phyloP scores from a whole-genome alignment of 2,329 filamentous ascomycete genomes.

The Pseudogymnoascus sp. region DNA sequence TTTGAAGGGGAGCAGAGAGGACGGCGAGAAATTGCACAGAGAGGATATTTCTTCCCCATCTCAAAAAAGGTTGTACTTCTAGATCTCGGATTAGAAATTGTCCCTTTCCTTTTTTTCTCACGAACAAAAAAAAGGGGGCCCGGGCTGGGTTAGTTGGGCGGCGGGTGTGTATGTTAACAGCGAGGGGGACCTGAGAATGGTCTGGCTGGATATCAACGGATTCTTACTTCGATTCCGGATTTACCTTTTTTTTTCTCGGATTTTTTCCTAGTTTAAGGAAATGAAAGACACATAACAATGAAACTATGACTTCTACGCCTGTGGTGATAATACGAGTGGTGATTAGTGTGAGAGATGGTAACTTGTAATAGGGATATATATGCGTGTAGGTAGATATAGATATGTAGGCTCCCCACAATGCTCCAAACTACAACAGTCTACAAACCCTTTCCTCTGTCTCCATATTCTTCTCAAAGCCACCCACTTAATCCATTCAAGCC shows the following conservation, averaged over 20 bases:
- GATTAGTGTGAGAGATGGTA: background rate
- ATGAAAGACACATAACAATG: constrained; percentile 4
- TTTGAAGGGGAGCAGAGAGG: background rate
- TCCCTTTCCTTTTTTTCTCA: background rate
- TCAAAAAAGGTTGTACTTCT: constrained; percentile 5
- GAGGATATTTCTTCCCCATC: background rate
- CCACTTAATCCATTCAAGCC: background rate
- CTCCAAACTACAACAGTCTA: background rate
- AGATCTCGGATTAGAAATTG: background rate
- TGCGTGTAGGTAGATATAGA: background rate
- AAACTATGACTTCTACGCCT: background rate
- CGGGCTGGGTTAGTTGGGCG: background rate
- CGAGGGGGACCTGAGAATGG: background rate
- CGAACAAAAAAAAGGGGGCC: background rate
- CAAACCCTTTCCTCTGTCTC: background rate
- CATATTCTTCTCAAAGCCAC: background rate
- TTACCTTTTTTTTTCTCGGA: background rate
- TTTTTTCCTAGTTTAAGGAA: background rate
- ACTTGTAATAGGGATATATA: background rate
- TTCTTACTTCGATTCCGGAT: background rate
- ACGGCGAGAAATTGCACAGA: background rate
- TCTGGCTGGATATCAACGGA: background rate
- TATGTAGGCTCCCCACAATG: background rate
- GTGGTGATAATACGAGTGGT: too few relatives aligned
- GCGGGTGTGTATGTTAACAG: background rate